Base-by-base conservation (phyloP, 192 early-diverging fungal species). In the Coemansia nantahalensis region DNA sequence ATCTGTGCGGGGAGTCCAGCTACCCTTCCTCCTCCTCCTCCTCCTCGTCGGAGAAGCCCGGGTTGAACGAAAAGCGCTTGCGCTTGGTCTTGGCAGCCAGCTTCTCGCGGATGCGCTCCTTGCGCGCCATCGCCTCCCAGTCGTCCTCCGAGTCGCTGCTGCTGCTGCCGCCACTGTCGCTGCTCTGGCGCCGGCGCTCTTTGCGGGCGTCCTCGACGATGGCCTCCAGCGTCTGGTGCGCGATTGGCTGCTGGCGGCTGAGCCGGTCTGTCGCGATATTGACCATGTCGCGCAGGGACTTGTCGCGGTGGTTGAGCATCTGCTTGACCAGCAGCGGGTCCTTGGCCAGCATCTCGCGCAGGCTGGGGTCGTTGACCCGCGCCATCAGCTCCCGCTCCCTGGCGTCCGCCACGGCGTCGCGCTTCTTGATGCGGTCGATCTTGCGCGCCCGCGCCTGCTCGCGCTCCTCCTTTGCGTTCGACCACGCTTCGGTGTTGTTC, bases 321-420 rank as follows among this genome's bases (percentile, higher is more conserved):
- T 61, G 72, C 50, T 76, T 76, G n/a, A 65, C 72, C 34, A 76
- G 26, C n/a, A 76, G 32, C 33, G 72, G 72, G 34, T 76, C 72
- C 24, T 55, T 62, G 36, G 60, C 65, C 39, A 76, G 54, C 22
- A 50, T 38, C 40, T 68, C 66, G 22, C 48, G 59, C 34, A 76
- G 16, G 46, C 61, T 59, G 0, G 72, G 72, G 13, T 76, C 72
- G 40, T 65, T 57, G 37, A 67, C 65, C 16, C 39, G 54, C 26
- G 28, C 21, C 39, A 76, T 24, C 44, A 76, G 24, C 36, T 48
- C 36, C 13, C 39, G 49, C 46, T 76, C 72, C 10, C 56, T 54
- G 15, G 44, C 55, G 2, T 31, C 3, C 5, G 59, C 56, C 7
- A 43, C 46, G 10, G 50, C 63, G 33, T 76, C 65, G 14, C 59